phyloP scores from a whole-genome alignment of 257 asterid species.

The Penstemon barbatus region DNA sequence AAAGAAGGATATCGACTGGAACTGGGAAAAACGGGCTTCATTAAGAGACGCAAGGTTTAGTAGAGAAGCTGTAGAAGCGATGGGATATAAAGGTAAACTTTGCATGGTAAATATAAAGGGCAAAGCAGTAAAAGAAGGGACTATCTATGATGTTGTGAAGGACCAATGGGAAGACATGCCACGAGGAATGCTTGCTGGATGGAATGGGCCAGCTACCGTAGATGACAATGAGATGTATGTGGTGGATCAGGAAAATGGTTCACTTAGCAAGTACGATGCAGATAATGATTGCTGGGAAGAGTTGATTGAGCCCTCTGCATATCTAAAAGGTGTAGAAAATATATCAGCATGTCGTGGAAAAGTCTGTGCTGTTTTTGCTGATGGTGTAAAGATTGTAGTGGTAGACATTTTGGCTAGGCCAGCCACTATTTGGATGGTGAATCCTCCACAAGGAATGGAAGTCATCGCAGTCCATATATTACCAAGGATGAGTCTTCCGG shows the following conservation, averaged over 20 bases:
- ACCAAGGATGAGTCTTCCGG: slow-evolving; percentile 54
- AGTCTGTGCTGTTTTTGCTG: slow-evolving; percentile 52
- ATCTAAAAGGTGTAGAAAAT: slow-evolving; percentile 59
- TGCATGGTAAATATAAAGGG: slow-evolving; percentile 76
- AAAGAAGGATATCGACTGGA: slow-evolving; percentile 39
- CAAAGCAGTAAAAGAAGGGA: slow-evolving; percentile 48
- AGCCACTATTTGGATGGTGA: slow-evolving; percentile 43
- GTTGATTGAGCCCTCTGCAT: slow-evolving; percentile 42
- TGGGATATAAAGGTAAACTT: slow-evolving; percentile 56
- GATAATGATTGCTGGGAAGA: slow-evolving; percentile 61
- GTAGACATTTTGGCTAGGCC: slow-evolving; percentile 49
- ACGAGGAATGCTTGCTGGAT: slow-evolving; percentile 63
- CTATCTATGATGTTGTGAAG: slow-evolving; percentile 33
- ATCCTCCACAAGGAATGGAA: slow-evolving; percentile 59
- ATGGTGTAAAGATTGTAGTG: slow-evolving; percentile 42
- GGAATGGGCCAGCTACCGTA: slow-evolving; percentile 62
- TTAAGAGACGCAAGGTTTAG: slow-evolving; percentile 64
- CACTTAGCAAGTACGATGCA: slow-evolving; percentile 44
- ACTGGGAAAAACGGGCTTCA: slow-evolving; percentile 47
- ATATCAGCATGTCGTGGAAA: slow-evolving; percentile 54
- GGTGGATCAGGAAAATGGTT: slow-evolving; percentile 57
- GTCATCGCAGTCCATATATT: slow-evolving; percentile 59
- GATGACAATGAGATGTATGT: slow-evolving; percentile 47
- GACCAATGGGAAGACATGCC: slow-evolving; percentile 63
- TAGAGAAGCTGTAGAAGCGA: slow-evolving; percentile 69